phyloP scores from a whole-genome alignment of 768 basidiomycete genomes.

The Auricularia cornea region DNA sequence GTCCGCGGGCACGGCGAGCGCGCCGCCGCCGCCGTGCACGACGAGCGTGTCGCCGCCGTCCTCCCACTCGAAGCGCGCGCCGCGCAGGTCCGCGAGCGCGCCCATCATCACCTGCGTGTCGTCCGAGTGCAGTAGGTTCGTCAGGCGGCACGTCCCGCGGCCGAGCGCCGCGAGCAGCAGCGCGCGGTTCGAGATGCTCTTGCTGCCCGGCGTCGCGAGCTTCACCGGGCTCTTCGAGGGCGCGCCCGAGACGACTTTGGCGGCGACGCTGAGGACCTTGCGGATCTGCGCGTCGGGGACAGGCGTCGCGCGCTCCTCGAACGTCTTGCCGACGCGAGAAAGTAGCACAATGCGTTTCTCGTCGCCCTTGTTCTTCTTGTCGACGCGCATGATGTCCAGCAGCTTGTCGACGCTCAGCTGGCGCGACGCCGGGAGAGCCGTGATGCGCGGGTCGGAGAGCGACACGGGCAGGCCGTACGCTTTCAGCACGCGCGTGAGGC shows the following conservation, averaged over 20 bases:
- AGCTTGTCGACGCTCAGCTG: constrained; percentile 71
- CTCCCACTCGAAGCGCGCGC: constrained; percentile 90
- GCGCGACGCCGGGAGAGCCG: constrained; percentile 59
- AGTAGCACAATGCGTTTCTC: constrained; percentile 94
- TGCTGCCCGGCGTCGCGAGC: constrained; percentile 95
- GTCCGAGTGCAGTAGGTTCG: constrained; percentile 90
- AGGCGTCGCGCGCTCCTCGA: constrained; percentile 83
- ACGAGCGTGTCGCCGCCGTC: constrained; percentile 94
- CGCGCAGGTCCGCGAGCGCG: constrained; percentile 81
- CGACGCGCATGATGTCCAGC: constrained; percentile 88
- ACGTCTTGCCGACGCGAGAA: constrained; percentile 82
- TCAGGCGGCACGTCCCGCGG: constrained; percentile 77
- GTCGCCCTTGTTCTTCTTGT: constrained; percentile 94
- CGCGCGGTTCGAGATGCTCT: constrained; percentile 93
- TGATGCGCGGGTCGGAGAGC: constrained; percentile 68
- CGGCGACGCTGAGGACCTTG: constrained; percentile 75
- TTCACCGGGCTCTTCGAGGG: constrained; percentile 35
- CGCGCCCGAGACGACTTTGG: constrained; percentile 58
- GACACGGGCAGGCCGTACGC: constrained; percentile 87
- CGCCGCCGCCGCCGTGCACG: constrained; percentile 79
- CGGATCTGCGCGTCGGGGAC: constrained; percentile 75
- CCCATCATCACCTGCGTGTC: constrained; percentile 99
- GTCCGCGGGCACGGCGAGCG: constrained; percentile 63
- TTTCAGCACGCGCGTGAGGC: constrained; percentile 79
- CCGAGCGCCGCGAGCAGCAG: constrained; percentile 89